Conservation (phyloP, 2,329 filamentous ascomycete genomes). For the Calonectria henricotiae region DNA sequence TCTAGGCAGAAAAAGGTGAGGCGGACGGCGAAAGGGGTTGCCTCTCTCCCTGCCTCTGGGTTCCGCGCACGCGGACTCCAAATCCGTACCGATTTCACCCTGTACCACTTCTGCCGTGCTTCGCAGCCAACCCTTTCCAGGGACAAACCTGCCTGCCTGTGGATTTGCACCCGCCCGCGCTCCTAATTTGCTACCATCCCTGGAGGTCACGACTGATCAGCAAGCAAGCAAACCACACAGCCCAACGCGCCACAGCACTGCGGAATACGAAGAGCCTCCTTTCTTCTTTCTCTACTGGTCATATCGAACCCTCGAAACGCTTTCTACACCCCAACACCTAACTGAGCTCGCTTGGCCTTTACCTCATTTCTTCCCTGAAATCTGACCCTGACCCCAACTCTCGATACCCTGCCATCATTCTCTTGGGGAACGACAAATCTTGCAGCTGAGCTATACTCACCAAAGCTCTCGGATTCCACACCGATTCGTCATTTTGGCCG, state of each 20-base stretch:
- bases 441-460: background rate
- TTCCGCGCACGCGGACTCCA: background rate
- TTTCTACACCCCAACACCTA: conserved; percentile 1
- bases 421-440: background rate
- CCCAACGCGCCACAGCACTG: conserved; percentile 5
- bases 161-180: conserved; percentile 34
- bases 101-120: conserved; percentile 47
- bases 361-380: conserved; percentile 8
- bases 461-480: background rate
- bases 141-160: conserved; percentile 5
- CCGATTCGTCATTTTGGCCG: background rate
- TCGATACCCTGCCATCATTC: conserved; percentile 5
- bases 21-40: conserved; percentile 14
- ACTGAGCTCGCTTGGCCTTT: background rate
- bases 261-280: conserved; percentile 15
- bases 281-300: background rate
- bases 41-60: conserved; percentile 3
- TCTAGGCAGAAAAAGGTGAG: conserved; percentile 20
- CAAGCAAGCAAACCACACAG: conserved; percentile 18
- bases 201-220: conserved; percentile 13
- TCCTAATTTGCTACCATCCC: conserved; percentile 2
- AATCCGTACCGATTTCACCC: conserved; percentile 36
- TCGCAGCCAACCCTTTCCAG: conserved; percentile 16
- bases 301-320: background rate
- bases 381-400: conserved; percentile 8